Conservation (phyloP, 1,284 basidiomycete genomes). For the Entoloma clypeatum region DNA sequence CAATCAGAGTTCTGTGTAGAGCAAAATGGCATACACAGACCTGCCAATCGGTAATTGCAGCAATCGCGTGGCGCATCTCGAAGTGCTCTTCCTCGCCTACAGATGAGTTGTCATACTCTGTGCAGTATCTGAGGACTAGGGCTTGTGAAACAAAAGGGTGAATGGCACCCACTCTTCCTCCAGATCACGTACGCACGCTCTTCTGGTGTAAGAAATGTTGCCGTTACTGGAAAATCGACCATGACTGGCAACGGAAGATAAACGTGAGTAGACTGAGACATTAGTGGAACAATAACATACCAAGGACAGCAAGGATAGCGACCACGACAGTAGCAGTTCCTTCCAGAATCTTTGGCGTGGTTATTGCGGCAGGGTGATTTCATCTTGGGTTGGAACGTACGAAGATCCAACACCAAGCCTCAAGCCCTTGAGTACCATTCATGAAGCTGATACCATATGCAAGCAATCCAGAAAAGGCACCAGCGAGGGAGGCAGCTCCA, state of each 20-base stretch:
- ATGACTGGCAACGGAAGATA: constrained; percentile 32
- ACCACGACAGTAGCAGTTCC: constrained; percentile 48
- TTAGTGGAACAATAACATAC: constrained; percentile 29
- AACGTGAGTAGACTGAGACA: not conserved
- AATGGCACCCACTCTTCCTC: constrained; percentile 50
- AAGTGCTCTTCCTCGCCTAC: constrained; percentile 67
- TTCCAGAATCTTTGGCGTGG: constrained; percentile 49
- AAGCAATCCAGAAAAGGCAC: constrained; percentile 45
- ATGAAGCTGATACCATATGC: constrained; percentile 46
- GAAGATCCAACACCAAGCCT: constrained; percentile 51
- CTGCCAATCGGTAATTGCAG: constrained; percentile 65
- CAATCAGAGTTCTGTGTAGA: too few species aligned
- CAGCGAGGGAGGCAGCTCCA: constrained; percentile 43
- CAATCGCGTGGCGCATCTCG: constrained; percentile 46
- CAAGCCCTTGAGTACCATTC: constrained; percentile 37
- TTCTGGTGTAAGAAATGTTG: constrained; percentile 55
- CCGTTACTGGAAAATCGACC: constrained; percentile 57
- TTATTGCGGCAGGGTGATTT: not conserved
- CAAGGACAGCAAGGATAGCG: constrained; percentile 40
- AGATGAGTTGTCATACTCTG: constrained; percentile 61
- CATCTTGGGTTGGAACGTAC: constrained; percentile 28
- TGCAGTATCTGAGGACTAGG: not conserved
- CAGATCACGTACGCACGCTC: constrained; percentile 58
- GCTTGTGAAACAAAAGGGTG: not conserved
- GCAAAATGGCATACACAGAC: too few species aligned